A percentile compares a stretch with the other conserved stretches of the same genome.
Conservation (phyloP, 768 basidiomycete genomes). For the Tephrocybe sp. region DNA sequence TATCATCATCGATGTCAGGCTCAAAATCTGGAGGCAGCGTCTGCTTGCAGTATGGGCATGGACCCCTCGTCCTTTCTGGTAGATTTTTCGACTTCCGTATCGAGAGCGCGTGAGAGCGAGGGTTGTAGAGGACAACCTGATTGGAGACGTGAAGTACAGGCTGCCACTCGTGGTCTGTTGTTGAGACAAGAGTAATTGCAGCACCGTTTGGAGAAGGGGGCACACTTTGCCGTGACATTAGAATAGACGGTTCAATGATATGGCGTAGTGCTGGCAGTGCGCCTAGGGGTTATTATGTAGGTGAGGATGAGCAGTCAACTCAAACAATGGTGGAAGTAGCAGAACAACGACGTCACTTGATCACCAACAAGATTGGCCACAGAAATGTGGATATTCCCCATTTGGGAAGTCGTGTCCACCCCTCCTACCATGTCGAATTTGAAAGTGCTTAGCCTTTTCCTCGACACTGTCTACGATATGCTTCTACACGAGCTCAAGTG, state of each 20-base stretch:
- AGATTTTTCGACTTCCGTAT: conserved; percentile 42
- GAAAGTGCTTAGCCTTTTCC: too few relatives aligned
- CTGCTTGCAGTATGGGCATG: conserved; percentile 79
- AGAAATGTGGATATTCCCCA: too few relatives aligned
- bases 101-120: conserved; percentile 79
- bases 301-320: too few relatives aligned
- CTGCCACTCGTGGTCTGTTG: conserved; percentile 53
- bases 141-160: conserved; percentile 82
- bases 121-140: conserved; percentile 87
- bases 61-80: conserved; percentile 21
- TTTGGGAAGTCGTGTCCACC: too few relatives aligned
- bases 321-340: too few relatives aligned
- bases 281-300: too few relatives aligned
- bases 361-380: too few relatives aligned
- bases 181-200: conserved; percentile 19
- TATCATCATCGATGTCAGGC: conserved; percentile 23
- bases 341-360: too few relatives aligned
- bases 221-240: conserved; percentile 12
- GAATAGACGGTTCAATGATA: not conserved
- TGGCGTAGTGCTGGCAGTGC: too few relatives aligned
- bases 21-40: conserved; percentile 48
- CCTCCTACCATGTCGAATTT: too few relatives aligned
- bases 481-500: too few relatives aligned
- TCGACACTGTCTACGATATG: too few relatives aligned
- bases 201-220: conserved; percentile 19